Base-by-base conservation (phyloP, 2,329 filamentous ascomycete genomes). In the Epichloe typhina region DNA sequence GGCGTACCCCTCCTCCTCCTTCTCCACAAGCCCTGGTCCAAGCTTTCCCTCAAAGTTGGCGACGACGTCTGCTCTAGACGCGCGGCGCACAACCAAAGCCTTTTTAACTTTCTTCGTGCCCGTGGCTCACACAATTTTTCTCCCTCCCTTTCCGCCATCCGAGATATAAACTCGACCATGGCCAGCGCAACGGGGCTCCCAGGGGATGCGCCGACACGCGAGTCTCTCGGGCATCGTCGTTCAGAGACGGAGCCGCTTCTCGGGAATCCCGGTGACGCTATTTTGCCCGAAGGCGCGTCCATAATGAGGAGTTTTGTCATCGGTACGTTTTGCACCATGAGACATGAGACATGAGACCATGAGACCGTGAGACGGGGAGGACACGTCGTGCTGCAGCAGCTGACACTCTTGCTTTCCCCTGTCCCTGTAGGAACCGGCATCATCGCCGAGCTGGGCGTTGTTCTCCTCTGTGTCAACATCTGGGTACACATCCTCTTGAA, bases 401-500 rank as follows among this genome's bases (percentile, higher is more conserved):
- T 31, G 31, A 31, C 31, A 31, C 31, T 31, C 31, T 11, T 31
- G 31, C 31, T 31, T 31, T 31, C 8, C 9, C 13, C 42, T 8
- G 4, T 23, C 15, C 13, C 13, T 17, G 4, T 61, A 93, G 89
- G 88, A 55, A 95, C 89, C 15, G 91, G 81, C 51, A 75, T 84
- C 53, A 68, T 96, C 53, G 86, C 88, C 40, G 89, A 96, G 68
- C 76, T 79, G 42, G 91, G 88, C 51, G 79, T 83, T 50, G 71
- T 88, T 68, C 78, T 95, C 56, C 78, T 96, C 55, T 72, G 82
- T 46, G 79, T 80, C 37, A 79, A 91, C 51, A 75, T 95, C 57
- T 95, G 88, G 88, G 79, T 80, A 44, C 78, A 78, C 51, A 78
- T 96, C 56, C 80, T 95, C 62, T 77, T 80, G 41, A 74, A 83